These are phyloP conservation scores for Paramyrothecium roridum DNA, from an alignment of 2,329 filamentous ascomycete genomes.

Conservation along the genomic window DNA sequence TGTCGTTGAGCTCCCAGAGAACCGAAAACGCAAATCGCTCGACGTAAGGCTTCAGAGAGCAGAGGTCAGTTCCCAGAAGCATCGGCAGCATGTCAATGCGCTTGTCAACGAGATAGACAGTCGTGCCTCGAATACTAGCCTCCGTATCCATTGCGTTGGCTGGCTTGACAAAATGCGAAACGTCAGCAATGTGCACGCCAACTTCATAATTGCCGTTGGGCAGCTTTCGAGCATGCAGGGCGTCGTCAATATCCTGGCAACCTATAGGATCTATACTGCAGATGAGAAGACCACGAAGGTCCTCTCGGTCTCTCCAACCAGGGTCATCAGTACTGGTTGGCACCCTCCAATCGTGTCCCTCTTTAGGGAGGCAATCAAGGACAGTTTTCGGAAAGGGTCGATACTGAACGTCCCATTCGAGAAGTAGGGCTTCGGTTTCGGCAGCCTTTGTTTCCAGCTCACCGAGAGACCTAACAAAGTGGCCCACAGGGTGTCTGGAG, in stretches of 20 bases:
- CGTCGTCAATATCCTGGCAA: slow-evolving; percentile 98
- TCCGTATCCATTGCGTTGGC: slow-evolving; percentile 97
- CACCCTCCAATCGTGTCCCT: slow-evolving; percentile 93
- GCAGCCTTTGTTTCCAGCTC: slow-evolving; percentile 96
- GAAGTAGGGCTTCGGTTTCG: slow-evolving; percentile 88
- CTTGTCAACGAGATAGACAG: slow-evolving; percentile 97
- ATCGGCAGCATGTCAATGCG: slow-evolving; percentile 99
- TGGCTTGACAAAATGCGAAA: slow-evolving; percentile 98
- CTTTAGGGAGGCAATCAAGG: slow-evolving; percentile 83
- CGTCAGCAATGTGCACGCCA: slow-evolving; percentile 96
- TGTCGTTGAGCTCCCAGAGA: slow-evolving; percentile 81
- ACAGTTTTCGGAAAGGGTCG: slow-evolving; percentile 95
- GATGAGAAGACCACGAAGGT: slow-evolving; percentile 81
- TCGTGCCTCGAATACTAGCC: slow-evolving; percentile 90
- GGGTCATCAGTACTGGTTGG: slow-evolving; percentile 75
- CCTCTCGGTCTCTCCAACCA: slow-evolving; percentile 81
- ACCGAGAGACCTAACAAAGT: slow-evolving; percentile 89
- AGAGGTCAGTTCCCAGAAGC: slow-evolving; percentile 92
- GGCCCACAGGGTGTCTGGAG: slow-evolving; percentile 86
- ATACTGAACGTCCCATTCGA: slow-evolving; percentile 98
- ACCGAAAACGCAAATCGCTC: slow-evolving; percentile 87
- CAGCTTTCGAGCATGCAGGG: slow-evolving; percentile 78
- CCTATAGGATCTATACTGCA: slow-evolving; percentile 97
- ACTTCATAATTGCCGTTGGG: slow-evolving; percentile 95
- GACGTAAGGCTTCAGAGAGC: slow-evolving; percentile 96